Evolutionary conservation across 805 yeast species (phyloP).

Genomic region (Teunomyces lycoperdinae): DNA sequence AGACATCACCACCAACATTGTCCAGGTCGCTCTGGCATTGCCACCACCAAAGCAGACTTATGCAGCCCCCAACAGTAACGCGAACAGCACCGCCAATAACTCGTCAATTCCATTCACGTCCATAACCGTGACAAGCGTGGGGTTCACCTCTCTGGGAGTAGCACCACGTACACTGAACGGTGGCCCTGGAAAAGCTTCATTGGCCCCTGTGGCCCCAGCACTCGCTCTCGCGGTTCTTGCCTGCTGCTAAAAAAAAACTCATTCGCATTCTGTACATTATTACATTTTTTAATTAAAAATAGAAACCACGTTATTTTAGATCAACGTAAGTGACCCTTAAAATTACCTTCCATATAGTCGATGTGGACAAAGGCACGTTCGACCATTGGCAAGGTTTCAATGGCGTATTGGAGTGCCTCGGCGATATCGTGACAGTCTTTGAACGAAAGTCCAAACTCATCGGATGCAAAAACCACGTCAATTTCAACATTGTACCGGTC

Average conservation of each 20-base stretch:
- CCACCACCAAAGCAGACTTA: neutral
- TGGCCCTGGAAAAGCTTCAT: neutral
- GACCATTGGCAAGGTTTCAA: conserved; percentile 73
- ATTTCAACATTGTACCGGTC: conserved; percentile 75
- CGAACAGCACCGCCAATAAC: neutral
- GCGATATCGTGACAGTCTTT: conserved; percentile 78
- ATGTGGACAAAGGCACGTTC: conserved; percentile 82
- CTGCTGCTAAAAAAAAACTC: neutral
- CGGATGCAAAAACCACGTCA: conserved; percentile 53
- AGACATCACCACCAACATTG: neutral
- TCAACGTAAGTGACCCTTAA: conserved; percentile 37
- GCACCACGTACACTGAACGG: neutral
- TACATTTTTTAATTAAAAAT: neutral
- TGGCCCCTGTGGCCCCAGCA: neutral
- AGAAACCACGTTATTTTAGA: neutral
- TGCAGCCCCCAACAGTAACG: neutral
- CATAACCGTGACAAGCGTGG: neutral
- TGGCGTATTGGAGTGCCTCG: conserved; percentile 76
- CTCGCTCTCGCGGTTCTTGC: neutral
- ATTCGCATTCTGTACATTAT: neutral
- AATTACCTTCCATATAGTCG: conserved; percentile 54
- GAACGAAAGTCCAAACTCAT: conserved; percentile 46
- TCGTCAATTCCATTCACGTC: neutral
- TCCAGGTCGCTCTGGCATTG: neutral
- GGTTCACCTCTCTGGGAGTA: neutral